Conservation (phyloP, 202 grass and related monocot genomes). For the Elaeis oleifera region DNA sequence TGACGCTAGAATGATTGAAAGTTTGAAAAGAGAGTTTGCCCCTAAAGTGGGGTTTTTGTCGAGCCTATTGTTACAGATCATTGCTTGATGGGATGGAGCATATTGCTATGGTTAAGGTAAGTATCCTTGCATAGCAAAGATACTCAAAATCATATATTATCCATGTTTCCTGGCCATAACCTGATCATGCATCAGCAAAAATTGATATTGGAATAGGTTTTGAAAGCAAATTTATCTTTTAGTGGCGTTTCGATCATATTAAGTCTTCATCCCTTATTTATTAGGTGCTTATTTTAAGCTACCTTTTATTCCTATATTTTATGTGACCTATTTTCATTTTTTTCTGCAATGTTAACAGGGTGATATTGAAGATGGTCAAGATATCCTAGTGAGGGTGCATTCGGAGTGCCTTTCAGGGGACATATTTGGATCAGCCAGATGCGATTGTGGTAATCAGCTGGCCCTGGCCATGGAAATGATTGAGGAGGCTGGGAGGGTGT, state of each 20-base stretch:
- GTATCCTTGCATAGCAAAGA: not conserved
- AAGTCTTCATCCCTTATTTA: no score
- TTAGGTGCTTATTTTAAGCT: no score
- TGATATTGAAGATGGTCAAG: slow-evolving; percentile 84
- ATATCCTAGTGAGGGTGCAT: slow-evolving; percentile 85
- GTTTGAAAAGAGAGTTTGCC: slow-evolving; percentile 29
- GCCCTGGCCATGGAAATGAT: slow-evolving; percentile 78
- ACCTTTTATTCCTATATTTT: no score
- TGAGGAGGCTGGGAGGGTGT: slow-evolving; percentile 82
- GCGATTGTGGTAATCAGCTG: slow-evolving; percentile 80
- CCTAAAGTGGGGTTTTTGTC: slow-evolving; percentile 65
- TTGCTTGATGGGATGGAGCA: slow-evolving; percentile 96
- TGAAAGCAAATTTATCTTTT: no score
- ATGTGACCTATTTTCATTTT: not conserved
- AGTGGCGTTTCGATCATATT: no score
- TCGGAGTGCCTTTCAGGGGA: slow-evolving; percentile 91
- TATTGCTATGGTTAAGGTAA: slow-evolving; percentile 97
- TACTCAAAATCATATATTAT: not conserved
- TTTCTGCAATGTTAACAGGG: slow-evolving; percentile 42
- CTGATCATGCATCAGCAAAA: no score
- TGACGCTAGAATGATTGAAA: no score
- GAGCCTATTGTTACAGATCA: slow-evolving; percentile 70
- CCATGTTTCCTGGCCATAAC: not conserved
- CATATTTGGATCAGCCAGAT: slow-evolving; percentile 90
- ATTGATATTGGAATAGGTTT: no score